phyloP scores from a whole-genome alignment of 106 monocot species.

The Platanthera guangdongensis region DNA sequence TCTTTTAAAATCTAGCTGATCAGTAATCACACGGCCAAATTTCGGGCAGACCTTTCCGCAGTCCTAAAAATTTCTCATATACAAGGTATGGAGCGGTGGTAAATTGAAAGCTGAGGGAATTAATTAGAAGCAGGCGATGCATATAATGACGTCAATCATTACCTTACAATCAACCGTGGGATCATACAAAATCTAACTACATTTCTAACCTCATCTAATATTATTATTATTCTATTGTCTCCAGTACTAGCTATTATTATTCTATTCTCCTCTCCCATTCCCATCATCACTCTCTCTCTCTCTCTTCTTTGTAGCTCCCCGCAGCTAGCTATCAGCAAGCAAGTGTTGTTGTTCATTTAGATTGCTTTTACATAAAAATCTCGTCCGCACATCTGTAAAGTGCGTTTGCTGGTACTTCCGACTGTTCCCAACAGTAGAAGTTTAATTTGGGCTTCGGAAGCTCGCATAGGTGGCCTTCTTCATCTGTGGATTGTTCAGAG shows the following conservation, averaged over 20 bases:
- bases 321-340: not conserved
- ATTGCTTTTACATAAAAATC: slow-evolving; percentile 2
- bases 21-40: too few relatives aligned
- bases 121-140: not conserved
- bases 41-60: too few relatives aligned
- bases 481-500: not conserved
- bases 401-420: not conserved
- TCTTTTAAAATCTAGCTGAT: too few relatives aligned
- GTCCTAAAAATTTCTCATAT: too few relatives aligned
- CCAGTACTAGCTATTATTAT: not conserved
- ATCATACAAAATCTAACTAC: slow-evolving; percentile 9
- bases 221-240: not conserved
- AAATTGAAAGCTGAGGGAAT: too few relatives aligned
- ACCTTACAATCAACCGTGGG: slow-evolving; percentile 6
- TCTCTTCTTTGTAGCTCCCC: slow-evolving; percentile 1
- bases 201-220: not conserved
- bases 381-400: slow-evolving; percentile 7
- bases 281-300: not conserved
- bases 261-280: slow-evolving; percentile 9
- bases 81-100: too few relatives aligned
- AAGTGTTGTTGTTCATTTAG: not conserved
- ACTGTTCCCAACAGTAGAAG: slow-evolving; percentile 9
- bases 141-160: slow-evolving; percentile 11
- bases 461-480: not conserved
- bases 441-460: slow-evolving; percentile 5